These are phyloP conservation scores for Actinidia arguta DNA, from an alignment of 179 eudicot species.

Conservation along the genomic window DNA sequence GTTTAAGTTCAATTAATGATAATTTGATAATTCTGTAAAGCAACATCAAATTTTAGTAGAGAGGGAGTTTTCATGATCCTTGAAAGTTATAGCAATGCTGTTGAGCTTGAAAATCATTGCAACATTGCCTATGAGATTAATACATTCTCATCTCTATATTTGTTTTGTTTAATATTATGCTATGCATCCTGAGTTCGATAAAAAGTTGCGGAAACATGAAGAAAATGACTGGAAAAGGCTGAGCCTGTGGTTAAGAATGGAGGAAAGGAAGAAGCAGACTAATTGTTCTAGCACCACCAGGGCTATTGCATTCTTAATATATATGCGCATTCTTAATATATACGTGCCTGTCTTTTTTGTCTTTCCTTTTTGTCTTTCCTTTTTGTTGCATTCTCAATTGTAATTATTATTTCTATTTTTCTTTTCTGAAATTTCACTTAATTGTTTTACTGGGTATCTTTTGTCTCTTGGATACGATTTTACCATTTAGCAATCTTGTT, in stretches of 20 bases:
- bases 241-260: constrained; percentile 57
- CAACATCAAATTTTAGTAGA: constrained; percentile 31
- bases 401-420: background rate
- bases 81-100: constrained; percentile 38
- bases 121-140: constrained; percentile 35
- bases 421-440: background rate
- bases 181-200: constrained; percentile 28
- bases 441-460: constrained; percentile 69
- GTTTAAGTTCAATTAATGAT: too few species aligned
- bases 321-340: too few species aligned
- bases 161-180: background rate
- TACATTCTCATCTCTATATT: constrained; percentile 2
- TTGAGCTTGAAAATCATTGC: constrained; percentile 42
- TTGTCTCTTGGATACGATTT: constrained; percentile 85
- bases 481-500: constrained; percentile 88
- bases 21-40: constrained; percentile 38
- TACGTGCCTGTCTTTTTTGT: background rate
- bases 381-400: background rate
- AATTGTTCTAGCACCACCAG: constrained; percentile 85
- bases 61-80: constrained; percentile 31
- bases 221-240: constrained; percentile 75
- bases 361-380: background rate
- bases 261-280: constrained; percentile 77
- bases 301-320: constrained; percentile 59
- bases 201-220: constrained; percentile 57